These are phyloP conservation scores for Metarhizium rileyi DNA, from an alignment of 2,329 filamentous ascomycete species.

Conservation along the genomic window DNA sequence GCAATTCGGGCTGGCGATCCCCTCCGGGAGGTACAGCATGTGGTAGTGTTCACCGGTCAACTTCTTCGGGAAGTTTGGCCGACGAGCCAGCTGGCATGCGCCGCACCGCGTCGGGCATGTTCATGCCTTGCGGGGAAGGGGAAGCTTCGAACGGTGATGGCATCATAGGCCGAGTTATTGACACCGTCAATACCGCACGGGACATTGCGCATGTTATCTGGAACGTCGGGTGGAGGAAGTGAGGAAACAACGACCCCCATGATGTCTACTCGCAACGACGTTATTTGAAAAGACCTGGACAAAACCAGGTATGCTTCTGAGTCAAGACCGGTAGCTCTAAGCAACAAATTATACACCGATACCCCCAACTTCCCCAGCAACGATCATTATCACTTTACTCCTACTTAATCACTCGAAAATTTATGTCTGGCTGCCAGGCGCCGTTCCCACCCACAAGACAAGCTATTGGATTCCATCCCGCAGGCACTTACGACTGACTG, in stretches of 20 bases:
- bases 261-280: background rate
- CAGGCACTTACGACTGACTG: background rate
- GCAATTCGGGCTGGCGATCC: conserved; percentile 23
- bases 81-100: conserved; percentile 54
- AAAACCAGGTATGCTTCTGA: background rate
- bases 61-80: conserved; percentile 39
- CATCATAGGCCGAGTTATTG: conserved; percentile 68
- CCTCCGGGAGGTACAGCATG: conserved; percentile 14
- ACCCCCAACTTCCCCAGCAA: background rate
- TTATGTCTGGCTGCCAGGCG: background rate
- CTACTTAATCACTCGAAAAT: background rate
- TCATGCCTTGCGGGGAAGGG: conserved; percentile 77
- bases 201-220: conserved; percentile 64
- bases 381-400: background rate
- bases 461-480: background rate
- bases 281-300: no score
- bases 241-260: conserved; percentile 11
- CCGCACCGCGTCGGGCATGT: conserved; percentile 78
- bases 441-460: background rate
- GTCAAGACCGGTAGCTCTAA: background rate
- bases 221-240: conserved; percentile 59
- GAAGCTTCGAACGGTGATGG: conserved; percentile 52
- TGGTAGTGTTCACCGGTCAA: conserved; percentile 33
- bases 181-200: conserved; percentile 66
- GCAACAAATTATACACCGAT: background rate